Evolutionary conservation across 2,329 filamentous ascomycete genomes (phyloP), one percentile per base, ranked within the genome.

Genomic region (Leptographium lundbergii): DNA sequence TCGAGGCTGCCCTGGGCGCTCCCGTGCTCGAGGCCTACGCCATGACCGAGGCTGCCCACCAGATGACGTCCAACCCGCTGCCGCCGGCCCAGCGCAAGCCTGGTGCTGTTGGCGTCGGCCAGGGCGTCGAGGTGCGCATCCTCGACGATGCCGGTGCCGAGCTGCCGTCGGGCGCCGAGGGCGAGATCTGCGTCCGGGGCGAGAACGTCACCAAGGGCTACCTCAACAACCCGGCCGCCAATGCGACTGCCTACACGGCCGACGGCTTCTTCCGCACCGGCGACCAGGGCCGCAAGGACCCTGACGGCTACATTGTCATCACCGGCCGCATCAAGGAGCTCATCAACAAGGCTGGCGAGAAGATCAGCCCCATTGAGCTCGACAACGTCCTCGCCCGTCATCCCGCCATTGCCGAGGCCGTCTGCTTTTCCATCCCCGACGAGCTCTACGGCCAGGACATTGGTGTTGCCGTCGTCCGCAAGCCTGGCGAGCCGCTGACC

Each of bases 281-380:
- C 6, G 90, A 95, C 68, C 89, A 95, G 71, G 90, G 90, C 56
- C 88, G 87, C 73, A 79, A 83, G 69, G 89, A 95, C 67, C 74
- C 82, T 60, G 88, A 94, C 65, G 88, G 89, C 61, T 95, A 94
- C 69, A 75, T 95, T 13, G 79, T 88, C 67, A 92, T 95, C 72
- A 95, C 90, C 0, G 90, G 90, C n/a, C 80, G 90, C 57, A 95
- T 95, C 74, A 95, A 95, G 78, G 90, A 95, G 73, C 77, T 95
- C 57, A 95, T 95, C 77, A 91, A 91, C 74, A 91, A 92, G 73
- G 89, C 87, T 59, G 89, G 89, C 61, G 89, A 95, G 75, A 94
- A 94, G 76, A 94, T 95, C 69, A 88, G 84, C 64, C 89, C 90
- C 1, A 91, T 94, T 59, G 89, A 95, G 73, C 77, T 95, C 39